Conservation (phyloP, 2,329 filamentous ascomycete genomes). For the Neofusicoccum ribis region DNA sequence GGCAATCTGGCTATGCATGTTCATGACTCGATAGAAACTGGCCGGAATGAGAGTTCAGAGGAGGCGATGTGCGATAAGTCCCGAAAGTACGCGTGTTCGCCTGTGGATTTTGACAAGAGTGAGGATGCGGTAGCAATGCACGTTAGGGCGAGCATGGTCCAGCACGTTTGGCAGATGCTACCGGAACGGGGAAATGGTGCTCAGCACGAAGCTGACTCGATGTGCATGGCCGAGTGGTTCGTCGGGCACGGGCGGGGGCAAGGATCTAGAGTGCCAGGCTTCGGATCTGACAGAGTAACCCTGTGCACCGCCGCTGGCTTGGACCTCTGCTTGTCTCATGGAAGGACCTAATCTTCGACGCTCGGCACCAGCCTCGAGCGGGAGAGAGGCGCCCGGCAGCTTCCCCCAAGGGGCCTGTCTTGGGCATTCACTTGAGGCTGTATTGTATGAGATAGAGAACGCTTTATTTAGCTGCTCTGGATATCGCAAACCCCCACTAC, state of each 20-base stretch:
- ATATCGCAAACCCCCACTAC: conserved; percentile 10
- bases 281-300: not conserved
- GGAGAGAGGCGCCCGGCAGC: not conserved
- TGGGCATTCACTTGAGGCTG: not conserved
- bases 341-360: not conserved
- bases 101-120: not conserved
- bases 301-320: too few species aligned
- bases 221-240: not conserved
- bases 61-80: not conserved
- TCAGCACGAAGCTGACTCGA: not conserved
- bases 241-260: not conserved
- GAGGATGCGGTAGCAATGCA: not conserved
- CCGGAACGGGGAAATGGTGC: not conserved
- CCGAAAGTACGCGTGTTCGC: not conserved
- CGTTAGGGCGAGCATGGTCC: not conserved
- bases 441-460: not conserved
- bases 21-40: not conserved
- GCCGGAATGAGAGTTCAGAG: not conserved
- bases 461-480: conserved; percentile 7
- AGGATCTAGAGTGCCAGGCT: not conserved
- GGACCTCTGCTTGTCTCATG: not conserved
- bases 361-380: not conserved
- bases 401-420: not conserved
- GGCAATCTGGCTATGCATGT: not conserved
- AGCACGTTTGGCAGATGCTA: too few species aligned